These are phyloP conservation scores for Calonectria hawksworthii DNA, from an alignment of 2,329 filamentous ascomycete species.

Conservation along the genomic window DNA sequence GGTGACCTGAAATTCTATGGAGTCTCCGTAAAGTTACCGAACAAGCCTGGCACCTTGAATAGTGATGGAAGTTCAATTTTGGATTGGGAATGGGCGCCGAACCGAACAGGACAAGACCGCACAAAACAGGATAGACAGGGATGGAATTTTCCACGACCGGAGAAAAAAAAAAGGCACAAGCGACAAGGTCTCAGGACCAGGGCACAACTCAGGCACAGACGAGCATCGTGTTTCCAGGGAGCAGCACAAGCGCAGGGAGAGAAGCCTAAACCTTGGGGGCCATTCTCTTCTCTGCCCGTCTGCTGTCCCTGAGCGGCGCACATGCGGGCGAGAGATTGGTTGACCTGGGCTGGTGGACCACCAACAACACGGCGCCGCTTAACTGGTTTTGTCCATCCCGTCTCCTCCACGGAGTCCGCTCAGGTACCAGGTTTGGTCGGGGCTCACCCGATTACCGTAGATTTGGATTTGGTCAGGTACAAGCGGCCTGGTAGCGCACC, in stretches of 20 bases:
- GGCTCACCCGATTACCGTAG: slow-evolving; percentile 21
- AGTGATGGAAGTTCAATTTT: neutral
- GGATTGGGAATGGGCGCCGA: neutral
- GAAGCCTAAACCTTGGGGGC: slow-evolving; percentile 14
- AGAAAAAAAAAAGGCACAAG: slow-evolving; percentile 8
- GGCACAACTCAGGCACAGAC: slow-evolving; percentile 17
- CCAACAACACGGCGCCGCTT: slow-evolving; percentile 29
- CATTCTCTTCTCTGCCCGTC: slow-evolving; percentile 15
- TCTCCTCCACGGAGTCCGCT: neutral
- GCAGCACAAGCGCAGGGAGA: neutral
- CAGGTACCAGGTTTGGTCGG: slow-evolving; percentile 22
- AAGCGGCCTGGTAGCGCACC: slow-evolving; percentile 1
- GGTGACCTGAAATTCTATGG: slow-evolving; percentile 15
- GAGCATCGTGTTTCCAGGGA: slow-evolving; percentile 12
- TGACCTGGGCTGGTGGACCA: slow-evolving; percentile 19
- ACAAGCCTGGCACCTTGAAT: neutral
- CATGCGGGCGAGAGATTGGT: slow-evolving; percentile 16
- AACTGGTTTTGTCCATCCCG: slow-evolving; percentile 30
- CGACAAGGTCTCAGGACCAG: slow-evolving; percentile 8
- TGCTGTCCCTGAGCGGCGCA: slow-evolving; percentile 18
- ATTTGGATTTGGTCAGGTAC: slow-evolving; percentile 26
- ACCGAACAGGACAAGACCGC: neutral
- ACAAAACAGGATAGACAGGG: neutral
- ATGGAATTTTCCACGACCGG: slow-evolving; percentile 17
- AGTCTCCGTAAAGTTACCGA: slow-evolving; percentile 5